These are phyloP conservation scores for Sodiomyces alkalinus DNA, from an alignment of 2,329 filamentous ascomycete genomes.

Conservation along the genomic window DNA sequence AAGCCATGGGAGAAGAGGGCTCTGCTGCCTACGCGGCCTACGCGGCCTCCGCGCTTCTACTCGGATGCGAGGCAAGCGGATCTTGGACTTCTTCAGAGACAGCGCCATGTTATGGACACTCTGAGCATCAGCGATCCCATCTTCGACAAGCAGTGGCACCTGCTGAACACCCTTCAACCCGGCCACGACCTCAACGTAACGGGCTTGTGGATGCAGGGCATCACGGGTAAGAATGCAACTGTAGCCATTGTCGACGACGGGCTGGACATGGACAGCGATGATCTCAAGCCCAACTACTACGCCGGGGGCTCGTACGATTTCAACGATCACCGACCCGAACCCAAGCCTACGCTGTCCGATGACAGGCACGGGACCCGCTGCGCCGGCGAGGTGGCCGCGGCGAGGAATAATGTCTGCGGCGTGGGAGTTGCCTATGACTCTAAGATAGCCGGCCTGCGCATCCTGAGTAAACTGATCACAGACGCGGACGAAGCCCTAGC, in stretches of 20 bases:
- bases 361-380: conserved; percentile 89
- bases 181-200: conserved; percentile 97
- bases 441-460: conserved; percentile 80
- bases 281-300: conserved; percentile 89
- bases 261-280: conserved; percentile 86
- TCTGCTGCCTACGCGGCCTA: too few relatives aligned
- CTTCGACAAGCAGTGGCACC: conserved; percentile 89
- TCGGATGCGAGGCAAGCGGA: conserved; percentile 13
- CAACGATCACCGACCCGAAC: conserved; percentile 70
- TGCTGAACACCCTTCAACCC: conserved; percentile 65
- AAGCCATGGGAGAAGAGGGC: conserved; percentile 37
- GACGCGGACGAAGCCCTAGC: conserved; percentile 87
- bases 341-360: conserved; percentile 67
- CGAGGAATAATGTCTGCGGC: conserved; percentile 83
- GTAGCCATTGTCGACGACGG: conserved; percentile 95
- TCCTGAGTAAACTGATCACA: conserved; percentile 77
- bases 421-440: conserved; percentile 92
- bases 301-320: conserved; percentile 89
- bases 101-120: conserved; percentile 42
- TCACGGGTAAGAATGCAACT: conserved; percentile 78
- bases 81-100: conserved; percentile 35
- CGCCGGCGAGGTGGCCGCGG: conserved; percentile 84
- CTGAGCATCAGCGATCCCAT: conserved; percentile 81
- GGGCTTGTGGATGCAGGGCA: conserved; percentile 75
- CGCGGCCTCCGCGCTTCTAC: conserved; percentile 19